A percentile compares a stretch with the other conserved stretches of the same genome.
Conservation (phyloP, 2,329 filamentous ascomycete species). For the Cordyceps javanica region DNA sequence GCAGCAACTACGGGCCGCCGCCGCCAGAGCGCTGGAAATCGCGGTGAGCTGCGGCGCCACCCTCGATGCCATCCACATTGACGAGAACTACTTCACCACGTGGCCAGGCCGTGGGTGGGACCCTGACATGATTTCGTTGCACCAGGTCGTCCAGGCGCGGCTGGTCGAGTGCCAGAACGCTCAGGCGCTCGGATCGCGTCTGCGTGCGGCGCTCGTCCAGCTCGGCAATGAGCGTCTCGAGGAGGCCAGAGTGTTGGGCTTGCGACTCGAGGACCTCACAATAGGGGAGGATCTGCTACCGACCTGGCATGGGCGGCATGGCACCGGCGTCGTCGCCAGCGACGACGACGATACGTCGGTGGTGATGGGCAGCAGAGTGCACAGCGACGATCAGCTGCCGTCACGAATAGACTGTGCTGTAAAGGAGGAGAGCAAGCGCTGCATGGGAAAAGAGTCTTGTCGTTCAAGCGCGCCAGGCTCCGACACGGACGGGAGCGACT, state of each 20-base stretch:
- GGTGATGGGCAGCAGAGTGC: not conserved
- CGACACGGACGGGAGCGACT: not conserved
- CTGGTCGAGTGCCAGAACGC: constrained; percentile 18
- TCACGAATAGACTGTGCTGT: not conserved
- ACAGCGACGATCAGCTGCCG: not conserved
- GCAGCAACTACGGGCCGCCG: constrained; percentile 12
- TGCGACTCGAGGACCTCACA: constrained; percentile 18
- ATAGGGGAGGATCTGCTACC: constrained; percentile 25
- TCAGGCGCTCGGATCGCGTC: constrained; percentile 15
- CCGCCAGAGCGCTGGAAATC: constrained; percentile 19
- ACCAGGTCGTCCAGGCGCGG: constrained; percentile 21
- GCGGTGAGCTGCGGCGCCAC: constrained; percentile 16
- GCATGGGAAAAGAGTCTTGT: not conserved
- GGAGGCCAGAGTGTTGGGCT: constrained; percentile 19
- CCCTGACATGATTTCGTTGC: constrained; percentile 19
- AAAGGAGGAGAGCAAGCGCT: not conserved
- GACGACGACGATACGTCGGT: constrained; percentile 12
- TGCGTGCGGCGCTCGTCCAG: constrained; percentile 18
- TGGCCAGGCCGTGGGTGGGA: constrained; percentile 24
- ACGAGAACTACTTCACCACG: constrained; percentile 24
- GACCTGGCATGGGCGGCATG: constrained; percentile 18
- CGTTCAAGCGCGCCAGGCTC: not conserved
- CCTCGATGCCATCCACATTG: constrained; percentile 20
- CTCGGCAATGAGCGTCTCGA: constrained; percentile 23
- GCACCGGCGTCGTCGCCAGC: not conserved